Evolutionary conservation across 192 early-diverging fungal genomes (phyloP).

Genomic region (Piromyces sp.): DNA sequence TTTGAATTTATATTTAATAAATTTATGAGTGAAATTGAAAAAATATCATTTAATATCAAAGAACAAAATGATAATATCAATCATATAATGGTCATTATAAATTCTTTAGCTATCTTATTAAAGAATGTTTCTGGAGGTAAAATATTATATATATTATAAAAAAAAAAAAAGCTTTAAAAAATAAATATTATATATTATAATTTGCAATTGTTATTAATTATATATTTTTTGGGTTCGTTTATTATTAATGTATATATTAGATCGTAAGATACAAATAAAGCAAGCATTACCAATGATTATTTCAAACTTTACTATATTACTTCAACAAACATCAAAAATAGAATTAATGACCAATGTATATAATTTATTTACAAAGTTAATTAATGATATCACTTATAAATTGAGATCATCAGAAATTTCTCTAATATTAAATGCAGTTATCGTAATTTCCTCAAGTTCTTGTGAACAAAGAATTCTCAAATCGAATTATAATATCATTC

Average conservation of each 20-base stretch:
- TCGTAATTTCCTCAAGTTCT: background rate
- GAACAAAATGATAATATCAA: background rate
- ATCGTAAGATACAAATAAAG: background rate
- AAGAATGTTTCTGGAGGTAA: background rate
- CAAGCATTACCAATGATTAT: background rate
- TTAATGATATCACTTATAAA: background rate
- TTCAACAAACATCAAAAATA: background rate
- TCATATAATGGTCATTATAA: background rate
- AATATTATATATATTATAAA: too few species aligned
- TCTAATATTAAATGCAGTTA: background rate
- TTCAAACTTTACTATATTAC: background rate
- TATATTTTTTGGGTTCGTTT: too few species aligned
- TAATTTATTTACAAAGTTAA: background rate
- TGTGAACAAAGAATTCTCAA: background rate
- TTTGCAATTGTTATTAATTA: too few species aligned
- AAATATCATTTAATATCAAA: background rate
- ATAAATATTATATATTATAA: too few species aligned
- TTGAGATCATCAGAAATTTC: background rate
- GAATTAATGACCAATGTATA: background rate
- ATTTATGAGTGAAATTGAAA: background rate
- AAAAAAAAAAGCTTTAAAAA: too few species aligned
- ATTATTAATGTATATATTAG: background rate
- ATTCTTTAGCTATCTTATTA: background rate
- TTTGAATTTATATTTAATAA: background rate
- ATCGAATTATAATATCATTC: background rate